These are phyloP conservation scores for Tulasnella sp. DNA, from an alignment of 768 basidiomycete genomes.

Conservation along the genomic window DNA sequence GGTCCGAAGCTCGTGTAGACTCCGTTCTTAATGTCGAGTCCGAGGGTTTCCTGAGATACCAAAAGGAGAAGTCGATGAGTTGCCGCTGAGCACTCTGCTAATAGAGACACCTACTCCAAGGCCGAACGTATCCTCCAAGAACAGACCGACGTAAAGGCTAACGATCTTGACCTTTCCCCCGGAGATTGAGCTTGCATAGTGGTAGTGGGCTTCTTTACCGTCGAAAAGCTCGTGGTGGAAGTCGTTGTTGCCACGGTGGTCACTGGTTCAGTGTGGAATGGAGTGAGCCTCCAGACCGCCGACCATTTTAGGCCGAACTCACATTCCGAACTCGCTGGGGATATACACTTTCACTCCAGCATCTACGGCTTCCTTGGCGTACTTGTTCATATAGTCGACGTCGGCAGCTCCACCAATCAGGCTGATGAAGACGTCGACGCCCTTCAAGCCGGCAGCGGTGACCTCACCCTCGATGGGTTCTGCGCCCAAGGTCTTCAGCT, in stretches of 20 bases:
- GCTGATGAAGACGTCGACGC: conserved; percentile 1
- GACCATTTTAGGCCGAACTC: neutral
- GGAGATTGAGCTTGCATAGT: neutral
- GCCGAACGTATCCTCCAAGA: neutral
- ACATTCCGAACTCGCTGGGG: conserved; percentile 21
- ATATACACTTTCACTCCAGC: conserved; percentile 21
- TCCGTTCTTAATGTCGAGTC: conserved; percentile 11
- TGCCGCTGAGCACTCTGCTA: too few relatives aligned
- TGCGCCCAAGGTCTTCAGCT: neutral
- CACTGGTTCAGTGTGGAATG: neutral
- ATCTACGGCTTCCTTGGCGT: conserved; percentile 35
- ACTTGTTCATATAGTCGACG: neutral
- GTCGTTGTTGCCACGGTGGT: neutral
- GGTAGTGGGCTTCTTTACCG: neutral
- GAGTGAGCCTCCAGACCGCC: too few relatives aligned
- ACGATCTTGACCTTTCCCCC: neutral
- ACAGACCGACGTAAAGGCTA: neutral
- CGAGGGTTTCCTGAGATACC: neutral
- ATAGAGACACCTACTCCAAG: neutral
- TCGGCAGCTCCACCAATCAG: neutral
- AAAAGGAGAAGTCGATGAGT: too few relatives aligned
- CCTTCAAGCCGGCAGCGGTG: neutral
- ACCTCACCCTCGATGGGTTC: neutral
- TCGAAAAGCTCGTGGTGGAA: conserved; percentile 1
- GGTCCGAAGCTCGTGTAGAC: conserved; percentile 5